Evolutionary conservation across 208 protist species (phyloP), one percentile per base, ranked within the genome.

Genomic region (Borovskyia barvae): DNA sequence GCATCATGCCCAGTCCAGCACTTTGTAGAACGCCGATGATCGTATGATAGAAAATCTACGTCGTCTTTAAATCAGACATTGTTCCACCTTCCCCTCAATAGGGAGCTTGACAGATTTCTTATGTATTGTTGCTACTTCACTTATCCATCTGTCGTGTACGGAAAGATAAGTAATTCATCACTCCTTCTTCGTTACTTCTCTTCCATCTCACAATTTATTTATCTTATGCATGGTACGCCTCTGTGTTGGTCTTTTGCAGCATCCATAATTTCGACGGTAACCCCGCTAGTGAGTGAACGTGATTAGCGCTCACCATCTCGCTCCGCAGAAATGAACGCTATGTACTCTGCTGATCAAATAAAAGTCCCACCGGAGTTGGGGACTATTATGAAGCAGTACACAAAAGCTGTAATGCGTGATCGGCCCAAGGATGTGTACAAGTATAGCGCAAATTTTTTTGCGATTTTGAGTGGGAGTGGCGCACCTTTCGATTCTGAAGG

Each of bases 401-500:
- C 91, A 2, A 97, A 97, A 35, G 91, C 88, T 35, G 84, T 95
- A 2, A 75, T 97, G 8, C 76, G 89, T 6, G 87, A 94, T 59
- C 81, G 81, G 28, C 86, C 88, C 0, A 73, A 73, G 26, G 84
- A 94, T 61, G 52, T 95, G 5, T 93, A 94, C 75, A 94, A 94
- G 68, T 97, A 92, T 71, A 94, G 87, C 35, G 91, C 91, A n/a
- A 97, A 97, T 48, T 97, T 94, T 64, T 97, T 97, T 56, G 87
- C 91, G 26, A 81, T 85, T 22, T 72, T 94, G 47, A 86, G 81
- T 42, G 91, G 87, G 9, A 66, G 80, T 25, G 39, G 66, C 5
- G 67, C 75, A 0, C 83, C 85, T 15, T 96, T 96, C 64, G 86
- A 93, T 26, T 68, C 77, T 25, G 78, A 91, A 35, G 87, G 87